These are phyloP conservation scores for Hura crepitans DNA, from an alignment of 441 rosid species.

Conservation along the genomic window DNA sequence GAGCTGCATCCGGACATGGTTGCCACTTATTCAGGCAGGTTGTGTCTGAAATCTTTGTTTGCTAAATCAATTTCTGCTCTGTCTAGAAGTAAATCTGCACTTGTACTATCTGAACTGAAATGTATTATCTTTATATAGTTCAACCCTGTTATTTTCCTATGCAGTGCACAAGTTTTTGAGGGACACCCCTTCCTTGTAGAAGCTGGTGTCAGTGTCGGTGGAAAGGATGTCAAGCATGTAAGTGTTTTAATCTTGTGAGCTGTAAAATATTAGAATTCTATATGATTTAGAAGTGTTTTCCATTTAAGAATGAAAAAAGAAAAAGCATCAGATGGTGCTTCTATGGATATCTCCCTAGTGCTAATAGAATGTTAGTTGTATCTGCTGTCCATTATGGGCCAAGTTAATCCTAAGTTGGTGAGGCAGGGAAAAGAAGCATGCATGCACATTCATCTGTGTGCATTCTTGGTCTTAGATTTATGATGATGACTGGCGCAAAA, in stretches of 20 bases:
- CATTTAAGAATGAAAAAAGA: not conserved
- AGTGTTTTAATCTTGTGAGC: constrained; percentile 21
- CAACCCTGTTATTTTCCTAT: constrained; percentile 12
- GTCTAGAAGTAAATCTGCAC: not conserved
- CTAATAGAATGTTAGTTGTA: not conserved
- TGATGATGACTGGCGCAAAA: not conserved
- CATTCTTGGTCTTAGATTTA: not conserved
- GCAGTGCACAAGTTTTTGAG: constrained; percentile 98
- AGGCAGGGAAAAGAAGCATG: not conserved
- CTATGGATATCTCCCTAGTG: not conserved
- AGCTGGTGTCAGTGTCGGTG: constrained; percentile 97
- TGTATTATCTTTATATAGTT: not conserved
- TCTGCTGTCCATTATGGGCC: not conserved
- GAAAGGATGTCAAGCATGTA: constrained; percentile 92
- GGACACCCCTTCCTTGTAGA: constrained; percentile 98
- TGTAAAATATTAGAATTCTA: not conserved
- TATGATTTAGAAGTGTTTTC: not conserved
- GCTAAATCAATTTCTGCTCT: constrained; percentile 2
- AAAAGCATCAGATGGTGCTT: not conserved
- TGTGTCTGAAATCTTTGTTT: constrained; percentile 30
- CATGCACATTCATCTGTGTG: not conserved
- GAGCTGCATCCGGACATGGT: constrained; percentile 99
- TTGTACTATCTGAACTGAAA: constrained; percentile 6
- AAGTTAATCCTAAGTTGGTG: not conserved
- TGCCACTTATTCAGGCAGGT: constrained; percentile 97